phyloP scores from a whole-genome alignment of 768 basidiomycete species.

The Candolleomyces aberdarensis region DNA sequence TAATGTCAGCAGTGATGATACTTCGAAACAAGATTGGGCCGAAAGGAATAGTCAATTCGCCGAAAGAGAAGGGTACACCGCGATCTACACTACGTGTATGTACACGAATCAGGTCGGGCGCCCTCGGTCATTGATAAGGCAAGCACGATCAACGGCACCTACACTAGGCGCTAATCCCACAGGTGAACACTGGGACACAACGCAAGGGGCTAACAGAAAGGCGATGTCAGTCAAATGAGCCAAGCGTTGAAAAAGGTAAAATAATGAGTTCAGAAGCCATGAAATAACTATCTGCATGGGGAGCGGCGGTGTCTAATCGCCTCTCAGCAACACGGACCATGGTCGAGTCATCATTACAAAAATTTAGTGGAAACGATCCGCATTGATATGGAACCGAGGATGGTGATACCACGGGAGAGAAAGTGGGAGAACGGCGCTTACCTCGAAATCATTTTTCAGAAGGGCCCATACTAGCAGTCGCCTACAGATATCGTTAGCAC shows the following conservation, averaged over 20 bases:
- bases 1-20: background rate
- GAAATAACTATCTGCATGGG: constrained; percentile 57
- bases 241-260: background rate
- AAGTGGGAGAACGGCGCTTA: background rate
- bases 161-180: too few relatives aligned
- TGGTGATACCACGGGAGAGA: background rate
- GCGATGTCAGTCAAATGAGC: background rate
- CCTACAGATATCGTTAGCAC: background rate
- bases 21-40: background rate
- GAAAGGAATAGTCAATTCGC: too few relatives aligned
- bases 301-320: constrained; percentile 88
- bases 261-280: constrained; percentile 1
- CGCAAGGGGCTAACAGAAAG: background rate
- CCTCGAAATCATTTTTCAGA: background rate
- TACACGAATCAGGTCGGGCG: too few relatives aligned
- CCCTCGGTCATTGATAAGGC: too few relatives aligned
- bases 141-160: too few relatives aligned
- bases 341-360: constrained; percentile 63
- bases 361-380: constrained; percentile 6
- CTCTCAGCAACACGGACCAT: constrained; percentile 98
- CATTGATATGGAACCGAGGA: background rate
- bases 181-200: too few relatives aligned
- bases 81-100: too few relatives aligned
- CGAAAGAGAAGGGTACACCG: too few relatives aligned
- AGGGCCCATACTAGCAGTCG: background rate